phyloP scores from a whole-genome alignment of 192 early-diverging fungal species.

The Coemansia umbellata region DNA sequence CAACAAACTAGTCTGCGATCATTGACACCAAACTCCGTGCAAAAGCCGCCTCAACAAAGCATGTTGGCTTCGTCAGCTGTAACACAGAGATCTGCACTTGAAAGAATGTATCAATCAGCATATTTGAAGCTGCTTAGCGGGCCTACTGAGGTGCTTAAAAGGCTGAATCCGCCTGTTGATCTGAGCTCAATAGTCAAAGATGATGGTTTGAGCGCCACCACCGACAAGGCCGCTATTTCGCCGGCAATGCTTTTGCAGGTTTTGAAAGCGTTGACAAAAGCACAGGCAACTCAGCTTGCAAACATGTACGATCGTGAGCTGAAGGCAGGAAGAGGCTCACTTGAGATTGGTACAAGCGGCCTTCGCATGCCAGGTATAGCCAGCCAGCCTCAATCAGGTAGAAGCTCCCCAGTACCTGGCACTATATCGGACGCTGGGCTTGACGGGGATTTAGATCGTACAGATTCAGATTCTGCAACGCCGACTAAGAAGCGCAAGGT shows the following conservation, averaged over 20 bases:
- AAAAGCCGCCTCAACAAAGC: background rate
- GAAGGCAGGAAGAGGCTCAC: background rate
- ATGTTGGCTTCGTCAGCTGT: background rate
- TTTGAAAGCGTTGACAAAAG: slow-evolving; percentile 43
- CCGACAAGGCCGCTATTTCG: background rate
- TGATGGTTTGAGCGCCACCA: background rate
- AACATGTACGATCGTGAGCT: slow-evolving; percentile 36
- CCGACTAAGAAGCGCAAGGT: slow-evolving; percentile 37
- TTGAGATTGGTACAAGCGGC: slow-evolving; percentile 6
- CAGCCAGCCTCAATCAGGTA: slow-evolving; percentile 30
- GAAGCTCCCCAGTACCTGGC: slow-evolving; percentile 26
- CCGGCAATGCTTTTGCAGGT: slow-evolving; percentile 20
- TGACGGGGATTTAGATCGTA: slow-evolving; percentile 5
- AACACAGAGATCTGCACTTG: slow-evolving; percentile 25
- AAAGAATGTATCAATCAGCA: slow-evolving; percentile 48
- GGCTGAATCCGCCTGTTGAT: slow-evolving; percentile 41
- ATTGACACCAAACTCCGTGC: background rate
- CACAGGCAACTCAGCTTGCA: slow-evolving; percentile 43
- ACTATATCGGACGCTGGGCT: slow-evolving; percentile 18
- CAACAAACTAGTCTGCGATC: background rate
- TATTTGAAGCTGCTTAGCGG: slow-evolving; percentile 37
- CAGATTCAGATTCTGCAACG: slow-evolving; percentile 9
- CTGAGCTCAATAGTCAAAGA: slow-evolving; percentile 17
- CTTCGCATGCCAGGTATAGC: slow-evolving; percentile 6
- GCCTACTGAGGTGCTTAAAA: slow-evolving; percentile 30